Evolutionary conservation across 2,329 filamentous ascomycete genomes (phyloP).

Genomic region (Sporothrix dimorphospora): DNA sequence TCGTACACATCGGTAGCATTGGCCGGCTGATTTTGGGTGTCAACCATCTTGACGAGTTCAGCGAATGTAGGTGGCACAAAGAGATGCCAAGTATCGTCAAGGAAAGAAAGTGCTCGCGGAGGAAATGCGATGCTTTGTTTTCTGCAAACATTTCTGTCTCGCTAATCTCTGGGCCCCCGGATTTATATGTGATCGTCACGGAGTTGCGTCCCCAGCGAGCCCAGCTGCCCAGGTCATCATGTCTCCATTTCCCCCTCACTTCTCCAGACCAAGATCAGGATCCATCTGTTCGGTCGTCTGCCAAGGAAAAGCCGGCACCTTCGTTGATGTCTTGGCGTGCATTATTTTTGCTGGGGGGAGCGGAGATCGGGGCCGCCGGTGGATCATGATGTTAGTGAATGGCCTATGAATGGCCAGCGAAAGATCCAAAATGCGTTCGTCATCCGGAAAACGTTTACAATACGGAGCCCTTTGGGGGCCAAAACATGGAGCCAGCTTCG

Average conservation of each 20-base stretch:
- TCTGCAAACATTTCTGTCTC: neutral
- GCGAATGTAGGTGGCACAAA: neutral
- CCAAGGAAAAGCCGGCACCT: neutral
- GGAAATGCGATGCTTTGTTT: neutral
- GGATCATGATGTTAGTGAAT: neutral
- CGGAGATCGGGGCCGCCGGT: neutral
- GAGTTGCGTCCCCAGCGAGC: neutral
- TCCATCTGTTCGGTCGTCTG: neutral
- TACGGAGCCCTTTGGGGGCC: neutral
- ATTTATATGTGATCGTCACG: neutral
- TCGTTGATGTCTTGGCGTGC: conserved; percentile 8
- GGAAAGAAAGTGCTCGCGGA: neutral
- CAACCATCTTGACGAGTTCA: neutral
- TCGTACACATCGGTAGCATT: neutral
- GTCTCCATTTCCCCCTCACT: neutral
- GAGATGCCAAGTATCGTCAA: neutral
- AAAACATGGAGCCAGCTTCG: neutral
- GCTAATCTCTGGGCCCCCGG: neutral
- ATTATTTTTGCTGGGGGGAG: neutral
- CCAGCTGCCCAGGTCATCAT: too few relatives aligned
- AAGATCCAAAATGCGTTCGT: neutral
- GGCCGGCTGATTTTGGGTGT: neutral
- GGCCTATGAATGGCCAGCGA: neutral
- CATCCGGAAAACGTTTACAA: conserved; percentile 13
- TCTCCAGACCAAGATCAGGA: neutral